Evolutionary conservation across 2,329 filamentous ascomycete genomes (phyloP).

Genomic region (Phialophora verrucosa): DNA sequence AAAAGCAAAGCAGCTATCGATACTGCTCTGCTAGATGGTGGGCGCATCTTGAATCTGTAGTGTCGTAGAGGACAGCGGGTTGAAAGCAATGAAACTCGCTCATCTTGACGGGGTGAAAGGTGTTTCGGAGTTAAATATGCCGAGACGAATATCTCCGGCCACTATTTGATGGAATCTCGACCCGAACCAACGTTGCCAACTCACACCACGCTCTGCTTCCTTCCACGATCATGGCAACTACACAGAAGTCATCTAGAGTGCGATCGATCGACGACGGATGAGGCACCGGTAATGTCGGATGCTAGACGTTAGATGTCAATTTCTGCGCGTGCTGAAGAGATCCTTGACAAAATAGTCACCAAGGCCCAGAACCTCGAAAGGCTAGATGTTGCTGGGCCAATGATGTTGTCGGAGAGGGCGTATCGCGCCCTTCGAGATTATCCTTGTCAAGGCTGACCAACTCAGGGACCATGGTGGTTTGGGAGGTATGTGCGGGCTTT

Average conservation of each 20-base stretch:
- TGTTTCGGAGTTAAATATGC: neutral
- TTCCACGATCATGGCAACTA: neutral
- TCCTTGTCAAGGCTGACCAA: neutral
- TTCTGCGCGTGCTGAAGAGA: neutral
- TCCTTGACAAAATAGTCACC: neutral
- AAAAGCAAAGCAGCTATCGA: conserved; percentile 6
- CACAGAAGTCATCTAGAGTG: neutral
- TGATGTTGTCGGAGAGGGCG: neutral
- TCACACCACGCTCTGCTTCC: neutral
- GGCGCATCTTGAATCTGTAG: conserved; percentile 19
- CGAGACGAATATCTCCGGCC: neutral
- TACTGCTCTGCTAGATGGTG: conserved; percentile 11
- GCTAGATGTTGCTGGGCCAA: neutral
- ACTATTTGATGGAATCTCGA: neutral
- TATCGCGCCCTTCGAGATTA: conserved; percentile 2
- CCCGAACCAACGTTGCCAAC: neutral
- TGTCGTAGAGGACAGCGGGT: neutral
- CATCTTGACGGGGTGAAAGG: neutral
- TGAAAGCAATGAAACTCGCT: neutral
- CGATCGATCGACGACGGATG: neutral
- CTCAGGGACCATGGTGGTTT: neutral
- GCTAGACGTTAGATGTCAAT: no score
- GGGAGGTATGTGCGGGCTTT: neutral
- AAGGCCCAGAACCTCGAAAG: neutral
- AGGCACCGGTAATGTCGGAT: neutral